Percentiles rank a stretch among this genome's conserved stretches.
Evolutionary conservation across 2,329 filamentous ascomycete genomes (phyloP).

Genomic region (Aspergillus persii): DNA sequence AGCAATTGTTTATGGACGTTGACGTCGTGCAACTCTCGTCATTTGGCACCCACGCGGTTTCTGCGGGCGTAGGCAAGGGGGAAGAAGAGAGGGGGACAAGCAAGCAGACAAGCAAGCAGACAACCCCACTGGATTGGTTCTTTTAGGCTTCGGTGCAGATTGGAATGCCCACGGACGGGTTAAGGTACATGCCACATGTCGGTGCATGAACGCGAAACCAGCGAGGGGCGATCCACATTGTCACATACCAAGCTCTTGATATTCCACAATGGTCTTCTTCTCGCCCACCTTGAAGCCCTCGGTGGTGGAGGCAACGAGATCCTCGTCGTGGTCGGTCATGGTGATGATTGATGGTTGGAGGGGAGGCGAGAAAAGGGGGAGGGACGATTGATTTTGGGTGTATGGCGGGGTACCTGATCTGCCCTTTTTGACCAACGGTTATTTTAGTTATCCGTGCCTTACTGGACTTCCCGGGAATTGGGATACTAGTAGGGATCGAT

Average conservation of each 20-base stretch:
- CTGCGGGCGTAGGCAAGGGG: constrained; percentile 2
- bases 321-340: constrained; percentile 74
- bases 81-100: background rate
- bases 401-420: constrained; percentile 17
- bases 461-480: background rate
- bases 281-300: constrained; percentile 97
- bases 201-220: background rate
- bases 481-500: background rate
- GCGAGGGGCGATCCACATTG: constrained; percentile 2
- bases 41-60: background rate
- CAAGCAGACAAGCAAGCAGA: background rate
- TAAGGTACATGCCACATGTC: constrained; percentile 9
- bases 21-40: background rate
- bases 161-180: background rate
- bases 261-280: constrained; percentile 97
- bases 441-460: background rate
- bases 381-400: background rate
- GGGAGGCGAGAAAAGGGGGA: background rate
- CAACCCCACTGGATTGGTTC: background rate
- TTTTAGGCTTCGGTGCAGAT: background rate
- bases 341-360: constrained; percentile 27
- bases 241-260: constrained; percentile 81
- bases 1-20: background rate
- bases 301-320: constrained; percentile 81
- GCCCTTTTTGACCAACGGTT: background rate